Evolutionary conservation across 495 filamentous ascomycete genomes (phyloP).

Genomic region (Pyronema omphalodes): DNA sequence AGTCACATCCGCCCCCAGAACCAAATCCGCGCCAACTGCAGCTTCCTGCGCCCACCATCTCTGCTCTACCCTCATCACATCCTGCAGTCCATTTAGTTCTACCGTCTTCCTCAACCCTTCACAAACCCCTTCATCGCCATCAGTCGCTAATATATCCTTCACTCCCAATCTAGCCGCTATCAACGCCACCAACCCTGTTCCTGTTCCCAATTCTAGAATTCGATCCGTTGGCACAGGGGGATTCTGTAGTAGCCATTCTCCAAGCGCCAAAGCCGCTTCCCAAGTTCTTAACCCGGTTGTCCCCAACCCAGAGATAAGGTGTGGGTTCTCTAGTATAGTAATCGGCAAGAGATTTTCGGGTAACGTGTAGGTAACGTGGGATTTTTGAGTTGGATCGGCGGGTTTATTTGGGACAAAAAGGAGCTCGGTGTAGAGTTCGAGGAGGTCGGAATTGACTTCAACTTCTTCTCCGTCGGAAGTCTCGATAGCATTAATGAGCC

Average conservation of each 20-base stretch:
- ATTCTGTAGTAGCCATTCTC: conserved; percentile 33
- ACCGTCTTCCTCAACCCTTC: conserved; percentile 18
- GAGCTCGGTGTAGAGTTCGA: conserved; percentile 12
- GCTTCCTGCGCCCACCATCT: conserved; percentile 10
- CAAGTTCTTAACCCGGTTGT: conserved; percentile 83
- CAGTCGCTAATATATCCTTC: conserved; percentile 48
- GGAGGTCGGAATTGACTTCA: conserved; percentile 13
- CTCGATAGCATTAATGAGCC: conserved; percentile 5
- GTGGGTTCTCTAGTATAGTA: conserved; percentile 51
- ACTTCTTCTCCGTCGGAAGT: not conserved
- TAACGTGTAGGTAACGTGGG: conserved; percentile 17
- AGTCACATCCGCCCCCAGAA: conserved; percentile 37
- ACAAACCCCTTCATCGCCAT: conserved; percentile 52
- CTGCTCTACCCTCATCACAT: conserved; percentile 13
- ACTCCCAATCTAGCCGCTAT: conserved; percentile 59
- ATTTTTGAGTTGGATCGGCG: not conserved
- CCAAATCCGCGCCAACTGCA: conserved; percentile 29
- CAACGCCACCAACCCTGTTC: conserved; percentile 71
- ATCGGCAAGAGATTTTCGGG: conserved; percentile 23
- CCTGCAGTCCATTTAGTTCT: conserved; percentile 14
- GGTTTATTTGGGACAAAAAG: conserved; percentile 4
- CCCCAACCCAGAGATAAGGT: conserved; percentile 51
- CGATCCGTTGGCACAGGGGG: conserved; percentile 28
- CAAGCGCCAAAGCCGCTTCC: conserved; percentile 82
- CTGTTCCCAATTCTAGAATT: conserved; percentile 75